A percentile compares a stretch with the other conserved stretches of the same genome.
Evolutionary conservation across 2,329 filamentous ascomycete species (phyloP).

Genomic region (Penicillium sp.): DNA sequence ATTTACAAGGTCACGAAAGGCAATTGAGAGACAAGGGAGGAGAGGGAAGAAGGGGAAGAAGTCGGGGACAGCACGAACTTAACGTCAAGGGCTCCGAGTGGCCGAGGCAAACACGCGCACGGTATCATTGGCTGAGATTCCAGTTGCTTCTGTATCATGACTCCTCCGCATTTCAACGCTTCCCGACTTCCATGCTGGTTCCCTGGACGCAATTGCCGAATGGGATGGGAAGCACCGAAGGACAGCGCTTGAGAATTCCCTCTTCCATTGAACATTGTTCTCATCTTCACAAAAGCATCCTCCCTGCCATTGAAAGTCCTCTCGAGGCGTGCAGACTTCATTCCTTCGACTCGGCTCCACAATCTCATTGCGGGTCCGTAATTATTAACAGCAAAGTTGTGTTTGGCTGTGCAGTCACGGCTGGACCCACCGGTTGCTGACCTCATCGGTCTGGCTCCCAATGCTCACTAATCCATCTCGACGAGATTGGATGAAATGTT

Average conservation of each 20-base stretch:
- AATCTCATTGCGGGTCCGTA: constrained; percentile 5
- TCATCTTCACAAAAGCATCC: no score
- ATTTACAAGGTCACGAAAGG: constrained; percentile 2
- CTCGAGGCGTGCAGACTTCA: not conserved
- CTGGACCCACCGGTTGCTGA: not conserved
- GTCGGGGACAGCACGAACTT: constrained; percentile 4
- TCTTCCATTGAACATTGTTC: no score
- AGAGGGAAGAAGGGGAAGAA: constrained; percentile 10
- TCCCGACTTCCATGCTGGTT: not conserved
- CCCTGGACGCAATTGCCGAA: no score
- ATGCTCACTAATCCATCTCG: not conserved
- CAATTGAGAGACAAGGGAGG: constrained; percentile 7
- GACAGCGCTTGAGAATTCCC: no score
- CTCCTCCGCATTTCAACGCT: constrained; percentile 2
- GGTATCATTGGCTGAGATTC: constrained; percentile 6
- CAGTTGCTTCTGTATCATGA: no score
- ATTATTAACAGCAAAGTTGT: constrained; percentile 25
- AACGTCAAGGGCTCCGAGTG: constrained; percentile 3
- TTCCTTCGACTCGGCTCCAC: constrained; percentile 5
- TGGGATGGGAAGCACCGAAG: no score
- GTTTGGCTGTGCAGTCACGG: constrained; percentile 14
- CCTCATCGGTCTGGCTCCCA: constrained; percentile 2
- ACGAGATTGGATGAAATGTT: not conserved
- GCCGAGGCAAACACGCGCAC: not conserved
- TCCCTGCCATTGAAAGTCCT: not conserved